Percentiles rank a stretch among this genome's conserved stretches.
These are phyloP conservation scores for Tetradesmus obliquus DNA, from an alignment of 139 green algal genomes.

Conservation along the genomic window DNA sequence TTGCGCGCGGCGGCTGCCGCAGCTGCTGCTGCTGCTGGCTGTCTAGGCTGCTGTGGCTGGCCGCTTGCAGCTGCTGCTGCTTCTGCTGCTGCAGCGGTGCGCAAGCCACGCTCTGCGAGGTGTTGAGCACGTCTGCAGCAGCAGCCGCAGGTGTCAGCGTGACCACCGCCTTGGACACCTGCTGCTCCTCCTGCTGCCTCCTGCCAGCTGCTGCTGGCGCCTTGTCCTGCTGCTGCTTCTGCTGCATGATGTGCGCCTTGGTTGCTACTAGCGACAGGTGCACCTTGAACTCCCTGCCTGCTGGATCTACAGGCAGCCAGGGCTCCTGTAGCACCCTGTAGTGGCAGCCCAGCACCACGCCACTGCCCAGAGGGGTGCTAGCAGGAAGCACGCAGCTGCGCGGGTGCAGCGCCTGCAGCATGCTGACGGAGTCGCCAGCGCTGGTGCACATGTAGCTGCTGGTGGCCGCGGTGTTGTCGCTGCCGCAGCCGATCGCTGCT, in stretches of 20 bases:
- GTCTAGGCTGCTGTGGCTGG: neutral
- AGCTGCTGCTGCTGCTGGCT: slow-evolving; percentile 2
- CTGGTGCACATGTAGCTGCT: slow-evolving; percentile 8
- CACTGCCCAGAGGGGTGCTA: neutral
- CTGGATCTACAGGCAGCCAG: slow-evolving; percentile 27
- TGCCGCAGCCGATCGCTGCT: neutral
- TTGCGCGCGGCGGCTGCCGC: neutral
- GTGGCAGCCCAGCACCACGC: slow-evolving; percentile 34
- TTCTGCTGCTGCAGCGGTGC: neutral
- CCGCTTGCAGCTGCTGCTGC: neutral
- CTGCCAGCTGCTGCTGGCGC: neutral
- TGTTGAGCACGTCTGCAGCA: neutral
- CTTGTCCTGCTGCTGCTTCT: slow-evolving; percentile 19
- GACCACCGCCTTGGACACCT: neutral
- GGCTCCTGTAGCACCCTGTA: slow-evolving; percentile 29
- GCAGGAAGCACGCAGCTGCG: slow-evolving; percentile 1
- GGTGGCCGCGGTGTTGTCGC: neutral
- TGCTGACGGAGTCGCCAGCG: neutral
- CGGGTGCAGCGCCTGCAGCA: neutral
- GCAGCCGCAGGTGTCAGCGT: neutral
- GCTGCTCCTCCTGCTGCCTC: slow-evolving; percentile 9
- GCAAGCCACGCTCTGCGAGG: neutral
- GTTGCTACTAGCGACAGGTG: slow-evolving; percentile 38
- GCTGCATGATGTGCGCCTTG: slow-evolving; percentile 34
- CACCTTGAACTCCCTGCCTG: slow-evolving; percentile 34